These are phyloP conservation scores for Canavalia ensiformis DNA, from an alignment of 306 rosid genomes.

Conservation along the genomic window DNA sequence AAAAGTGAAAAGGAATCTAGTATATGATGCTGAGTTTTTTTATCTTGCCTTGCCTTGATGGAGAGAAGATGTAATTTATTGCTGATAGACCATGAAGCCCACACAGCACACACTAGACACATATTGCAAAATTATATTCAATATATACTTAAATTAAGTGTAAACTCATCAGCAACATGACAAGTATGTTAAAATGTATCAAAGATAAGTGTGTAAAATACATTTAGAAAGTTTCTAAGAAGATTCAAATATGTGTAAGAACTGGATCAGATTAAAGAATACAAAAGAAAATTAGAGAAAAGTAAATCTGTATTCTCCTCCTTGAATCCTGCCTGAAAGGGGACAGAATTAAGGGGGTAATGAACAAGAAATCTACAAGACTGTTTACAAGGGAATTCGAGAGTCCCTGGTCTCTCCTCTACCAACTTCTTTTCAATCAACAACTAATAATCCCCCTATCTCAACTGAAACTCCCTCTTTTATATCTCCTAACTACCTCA, in stretches of 20 bases:
- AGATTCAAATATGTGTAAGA: neutral
- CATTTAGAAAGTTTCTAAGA: neutral
- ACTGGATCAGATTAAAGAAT: too few relatives aligned
- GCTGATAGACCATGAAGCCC: neutral
- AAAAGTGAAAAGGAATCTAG: neutral
- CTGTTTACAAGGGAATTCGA: too few relatives aligned
- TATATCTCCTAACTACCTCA: too few relatives aligned
- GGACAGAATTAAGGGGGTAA: too few relatives aligned
- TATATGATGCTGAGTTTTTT: slow-evolving; percentile 7
- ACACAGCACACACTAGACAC: neutral
- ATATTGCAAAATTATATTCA: neutral
- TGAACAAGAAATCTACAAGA: too few relatives aligned
- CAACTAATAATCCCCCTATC: too few relatives aligned
- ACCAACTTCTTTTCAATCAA: too few relatives aligned
- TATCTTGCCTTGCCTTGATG: neutral
- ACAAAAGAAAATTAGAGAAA: too few relatives aligned
- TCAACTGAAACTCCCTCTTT: too few relatives aligned
- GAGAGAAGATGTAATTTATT: neutral
- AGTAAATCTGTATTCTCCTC: too few relatives aligned
- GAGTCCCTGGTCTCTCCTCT: too few relatives aligned
- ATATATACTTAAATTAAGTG: neutral
- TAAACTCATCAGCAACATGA: neutral
- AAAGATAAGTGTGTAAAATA: neutral
- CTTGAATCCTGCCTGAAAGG: too few relatives aligned
- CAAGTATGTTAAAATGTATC: neutral